Evolutionary conservation across 129 eudicot species (phyloP).

Genomic region (Cynara cardunculus): DNA sequence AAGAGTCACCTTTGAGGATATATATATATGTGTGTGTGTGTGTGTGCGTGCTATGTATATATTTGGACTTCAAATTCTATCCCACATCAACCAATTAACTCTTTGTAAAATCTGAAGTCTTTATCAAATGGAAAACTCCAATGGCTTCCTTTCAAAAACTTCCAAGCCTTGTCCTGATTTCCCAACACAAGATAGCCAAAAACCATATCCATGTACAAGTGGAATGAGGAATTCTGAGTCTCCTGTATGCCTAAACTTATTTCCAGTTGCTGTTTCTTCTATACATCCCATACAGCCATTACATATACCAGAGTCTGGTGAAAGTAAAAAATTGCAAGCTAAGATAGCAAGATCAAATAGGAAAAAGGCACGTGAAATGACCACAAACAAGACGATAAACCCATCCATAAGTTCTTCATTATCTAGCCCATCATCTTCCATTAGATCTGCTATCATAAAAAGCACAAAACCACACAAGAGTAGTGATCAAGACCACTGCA

Average conservation of each 20-base stretch:
- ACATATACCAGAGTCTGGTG: not conserved
- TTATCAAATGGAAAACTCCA: not conserved
- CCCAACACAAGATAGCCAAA: not conserved
- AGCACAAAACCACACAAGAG: not conserved
- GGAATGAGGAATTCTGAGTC: not conserved
- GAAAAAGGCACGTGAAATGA: conserved; percentile 1
- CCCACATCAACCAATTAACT: not conserved
- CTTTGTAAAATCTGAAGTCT: not conserved
- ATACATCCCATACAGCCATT: not conserved
- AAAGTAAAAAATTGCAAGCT: not conserved
- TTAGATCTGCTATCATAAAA: not conserved
- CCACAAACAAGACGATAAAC: not conserved
- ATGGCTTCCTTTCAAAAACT: not conserved
- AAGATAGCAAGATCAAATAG: conserved; percentile 27
- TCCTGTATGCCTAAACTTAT: conserved; percentile 3
- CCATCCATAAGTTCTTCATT: not conserved
- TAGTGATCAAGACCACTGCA: not conserved
- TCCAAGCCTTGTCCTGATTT: no score
- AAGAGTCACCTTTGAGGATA: not conserved
- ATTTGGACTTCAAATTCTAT: not conserved
- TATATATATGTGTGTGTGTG: no score
- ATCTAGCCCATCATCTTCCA: not conserved
- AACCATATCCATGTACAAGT: not conserved
- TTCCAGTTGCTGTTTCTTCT: not conserved
- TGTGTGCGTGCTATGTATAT: no score